Base-by-base conservation (phyloP, 2,329 filamentous ascomycete genomes). In the Cercospora canescens region DNA sequence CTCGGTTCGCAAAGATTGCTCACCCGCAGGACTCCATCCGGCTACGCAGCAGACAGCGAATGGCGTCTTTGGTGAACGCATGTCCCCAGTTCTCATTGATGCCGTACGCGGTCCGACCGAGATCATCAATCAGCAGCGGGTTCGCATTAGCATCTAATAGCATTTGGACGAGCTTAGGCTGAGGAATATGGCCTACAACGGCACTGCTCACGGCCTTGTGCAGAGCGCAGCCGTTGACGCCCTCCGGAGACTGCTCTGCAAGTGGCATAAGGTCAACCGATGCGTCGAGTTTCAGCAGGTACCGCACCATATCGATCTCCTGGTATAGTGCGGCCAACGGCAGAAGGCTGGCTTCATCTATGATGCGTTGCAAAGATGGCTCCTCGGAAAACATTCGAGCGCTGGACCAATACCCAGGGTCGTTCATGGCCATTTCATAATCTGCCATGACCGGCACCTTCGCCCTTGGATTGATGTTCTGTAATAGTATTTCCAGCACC, bases 381-480 rank as follows among this genome's bases (percentile, higher is more conserved):
- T 58, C 54, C 32, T 67, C 62, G 9, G 62, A 67, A 54, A 56
- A 65, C 66, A 67, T 67, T 28, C 52, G 58, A 26, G 63, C 58
- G 9, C 52, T 55, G 16, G 59, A 60, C 66, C 62, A 67, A 28
- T 64, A 56, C 30, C 37, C 54, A 21, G 63, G 59, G 32, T 67
- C 55, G 24, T 65, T 48, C 58, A 67, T 37, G 18, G 63, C 63
- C 39, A 37, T 60, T 24, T 61, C 54, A 16, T 65, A 65, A 55
- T 67, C 66, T 35, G 32, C 32, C 32, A 62, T 30, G 30, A 28
- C 30, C 4, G 66, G 66, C n/a, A 67, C 66, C 34, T 67, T 65
- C 14, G 63, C 55, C 9, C 62, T 55, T n/a, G 54, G 62, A 56
- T 67, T 56, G 39, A 67, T 63, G 5, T 52, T 57, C n/a, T 35